A percentile compares a stretch with the other conserved stretches of the same genome.
Conservation (phyloP, 805 yeast species). For the Candida nemodendra region DNA sequence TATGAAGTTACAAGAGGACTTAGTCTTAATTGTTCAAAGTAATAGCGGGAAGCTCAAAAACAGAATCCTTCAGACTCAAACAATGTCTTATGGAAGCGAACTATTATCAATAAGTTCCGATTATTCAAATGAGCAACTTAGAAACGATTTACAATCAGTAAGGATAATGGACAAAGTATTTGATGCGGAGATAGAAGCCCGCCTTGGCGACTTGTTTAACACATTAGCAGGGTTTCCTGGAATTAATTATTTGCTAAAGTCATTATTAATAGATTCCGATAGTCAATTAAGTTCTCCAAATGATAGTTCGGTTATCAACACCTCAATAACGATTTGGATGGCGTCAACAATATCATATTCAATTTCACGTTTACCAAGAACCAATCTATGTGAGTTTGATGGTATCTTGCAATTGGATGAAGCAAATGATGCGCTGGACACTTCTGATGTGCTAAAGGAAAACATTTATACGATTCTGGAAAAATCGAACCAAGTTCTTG, state of each 20-base stretch:
- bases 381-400: conserved; percentile 1
- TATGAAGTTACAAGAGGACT: conserved; percentile 14
- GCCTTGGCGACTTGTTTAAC: conserved; percentile 12
- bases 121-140: conserved; percentile 15
- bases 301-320: conserved; percentile 14
- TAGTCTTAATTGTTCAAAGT: conserved; percentile 12
- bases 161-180: conserved; percentile 22
- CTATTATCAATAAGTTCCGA: conserved; percentile 20
- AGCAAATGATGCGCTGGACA: conserved; percentile 3
- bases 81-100: conserved; percentile 20
- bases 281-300: conserved; percentile 3
- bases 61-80: not conserved
- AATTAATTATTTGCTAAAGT: conserved; percentile 1
- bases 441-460: conserved; percentile 12
- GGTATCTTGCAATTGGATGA: conserved; percentile 16
- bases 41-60: not conserved
- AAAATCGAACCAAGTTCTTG: conserved; percentile 42
- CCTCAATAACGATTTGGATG: conserved; percentile 39
- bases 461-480: conserved; percentile 35
- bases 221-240: not conserved
- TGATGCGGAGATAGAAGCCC: conserved; percentile 22
- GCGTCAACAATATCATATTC: conserved; percentile 30
- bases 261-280: not conserved
- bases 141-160: conserved; percentile 3
- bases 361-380: conserved; percentile 18